Evolutionary conservation across 1,284 basidiomycete species (phyloP).

Genomic region (Malassezia sp.): DNA sequence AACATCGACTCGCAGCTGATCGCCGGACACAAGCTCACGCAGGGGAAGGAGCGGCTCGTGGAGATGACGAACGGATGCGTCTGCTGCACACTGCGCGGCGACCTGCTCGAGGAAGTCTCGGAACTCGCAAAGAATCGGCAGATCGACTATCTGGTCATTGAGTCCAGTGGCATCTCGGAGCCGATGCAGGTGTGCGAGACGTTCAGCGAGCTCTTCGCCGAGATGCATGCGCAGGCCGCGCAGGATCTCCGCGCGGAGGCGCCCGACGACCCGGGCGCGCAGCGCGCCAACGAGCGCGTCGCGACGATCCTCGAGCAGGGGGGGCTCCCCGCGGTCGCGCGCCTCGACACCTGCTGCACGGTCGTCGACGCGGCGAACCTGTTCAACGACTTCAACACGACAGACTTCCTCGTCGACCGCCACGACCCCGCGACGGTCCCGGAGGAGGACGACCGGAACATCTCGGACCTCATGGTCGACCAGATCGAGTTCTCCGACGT

Average conservation of each 20-base stretch:
- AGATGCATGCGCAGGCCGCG: conserved; percentile 42
- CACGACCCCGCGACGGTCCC: conserved; percentile 29
- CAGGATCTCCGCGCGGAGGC: conserved; percentile 24
- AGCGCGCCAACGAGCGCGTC: conserved; percentile 39
- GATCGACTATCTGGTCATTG: conserved; percentile 50
- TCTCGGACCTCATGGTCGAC: conserved; percentile 48
- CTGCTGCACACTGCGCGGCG: conserved; percentile 51
- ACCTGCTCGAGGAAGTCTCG: conserved; percentile 51
- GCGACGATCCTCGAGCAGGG: conserved; percentile 48
- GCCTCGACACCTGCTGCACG: conserved; percentile 35
- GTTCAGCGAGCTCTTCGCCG: conserved; percentile 46
- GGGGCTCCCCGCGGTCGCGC: conserved; percentile 47
- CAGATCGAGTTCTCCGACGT: conserved; percentile 50
- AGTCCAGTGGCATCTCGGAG: conserved; percentile 50
- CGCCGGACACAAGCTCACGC: conserved; percentile 47
- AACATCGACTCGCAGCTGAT: conserved; percentile 50
- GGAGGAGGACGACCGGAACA: conserved; percentile 50
- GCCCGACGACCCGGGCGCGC: conserved; percentile 25
- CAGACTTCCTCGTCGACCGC: conserved; percentile 50
- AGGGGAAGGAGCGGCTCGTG: conserved; percentile 49
- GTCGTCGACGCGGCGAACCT: conserved; percentile 41
- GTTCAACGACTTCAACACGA: conserved; percentile 49
- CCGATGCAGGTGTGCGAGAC: conserved; percentile 50
- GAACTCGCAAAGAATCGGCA: conserved; percentile 45
- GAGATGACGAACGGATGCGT: conserved; percentile 51